phyloP scores from a whole-genome alignment of 768 basidiomycete genomes.

The Agaricus subrufescens region DNA sequence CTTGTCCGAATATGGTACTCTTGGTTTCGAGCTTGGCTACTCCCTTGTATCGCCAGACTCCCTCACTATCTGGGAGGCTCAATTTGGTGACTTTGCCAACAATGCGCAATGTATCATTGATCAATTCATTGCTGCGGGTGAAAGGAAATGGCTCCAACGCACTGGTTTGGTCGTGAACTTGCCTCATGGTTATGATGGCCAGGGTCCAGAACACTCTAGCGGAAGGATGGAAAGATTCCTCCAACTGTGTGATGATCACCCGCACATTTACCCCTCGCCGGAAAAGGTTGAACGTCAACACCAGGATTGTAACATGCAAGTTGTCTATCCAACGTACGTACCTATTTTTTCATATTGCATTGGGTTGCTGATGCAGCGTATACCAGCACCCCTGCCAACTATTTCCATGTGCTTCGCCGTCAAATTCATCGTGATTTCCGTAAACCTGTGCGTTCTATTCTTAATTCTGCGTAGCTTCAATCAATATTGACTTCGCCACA shows the following conservation, averaged over 20 bases:
- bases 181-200: conserved; percentile 97
- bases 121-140: conserved; percentile 96
- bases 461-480: background rate
- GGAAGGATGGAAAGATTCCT: conserved; percentile 94
- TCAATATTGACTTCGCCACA: conserved; percentile 21
- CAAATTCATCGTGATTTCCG: conserved; percentile 98
- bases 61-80: conserved; percentile 97
- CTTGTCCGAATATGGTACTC: conserved; percentile 88
- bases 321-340: conserved; percentile 91
- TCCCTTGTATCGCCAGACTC: conserved; percentile 93
- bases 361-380: conserved; percentile 12
- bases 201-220: conserved; percentile 97
- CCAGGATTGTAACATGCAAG: conserved; percentile 99
- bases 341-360: background rate
- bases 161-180: conserved; percentile 84
- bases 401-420: conserved; percentile 96
- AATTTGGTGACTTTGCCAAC: conserved; percentile 98
- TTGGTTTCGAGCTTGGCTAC: conserved; percentile 98
- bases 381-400: conserved; percentile 86
- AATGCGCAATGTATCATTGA: conserved; percentile 98
- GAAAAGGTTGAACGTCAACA: conserved; percentile 93
- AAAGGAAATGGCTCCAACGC: conserved; percentile 96
- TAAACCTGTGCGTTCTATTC: conserved; percentile 64
- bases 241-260: conserved; percentile 97
- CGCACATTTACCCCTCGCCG: conserved; percentile 79